Percentiles rank a stretch among this genome's conserved stretches.
These are phyloP conservation scores for Yamadazyma spencermartinsiae DNA, from an alignment of 1,139 yeast genomes.

Conservation along the genomic window DNA sequence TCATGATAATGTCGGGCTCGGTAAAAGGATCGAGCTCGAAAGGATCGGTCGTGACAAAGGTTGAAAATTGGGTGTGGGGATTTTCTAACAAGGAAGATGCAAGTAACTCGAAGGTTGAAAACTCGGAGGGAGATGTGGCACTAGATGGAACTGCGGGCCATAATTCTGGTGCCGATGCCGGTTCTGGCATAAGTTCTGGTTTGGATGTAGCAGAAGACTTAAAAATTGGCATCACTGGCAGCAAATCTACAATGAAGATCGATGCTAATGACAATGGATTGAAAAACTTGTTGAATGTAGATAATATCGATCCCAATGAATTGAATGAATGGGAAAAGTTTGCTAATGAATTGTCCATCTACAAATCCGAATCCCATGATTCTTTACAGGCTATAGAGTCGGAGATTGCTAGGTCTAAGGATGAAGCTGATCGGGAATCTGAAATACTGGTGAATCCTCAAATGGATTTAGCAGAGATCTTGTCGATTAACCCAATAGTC, in stretches of 20 bases:
- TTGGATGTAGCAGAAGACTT: neutral
- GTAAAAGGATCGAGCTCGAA: neutral
- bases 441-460: constrained; percentile 14
- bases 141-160: no score
- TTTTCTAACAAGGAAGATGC: no score
- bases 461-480: constrained; percentile 29
- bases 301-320: constrained; percentile 14
- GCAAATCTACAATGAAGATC: neutral
- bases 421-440: constrained; percentile 1
- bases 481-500: constrained; percentile 29
- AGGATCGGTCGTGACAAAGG: neutral
- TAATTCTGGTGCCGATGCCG: neutral
- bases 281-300: constrained; percentile 13
- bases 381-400: constrained; percentile 1
- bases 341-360: constrained; percentile 6
- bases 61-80: no score
- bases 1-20: constrained; percentile 8
- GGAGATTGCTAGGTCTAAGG: constrained; percentile 1
- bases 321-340: constrained; percentile 18
- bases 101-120: no score
- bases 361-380: neutral
- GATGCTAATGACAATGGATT: constrained; percentile 6
- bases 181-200: neutral
- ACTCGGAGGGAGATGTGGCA: no score
- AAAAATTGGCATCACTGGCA: constrained; percentile 1